Base-by-base conservation (phyloP, 805 yeast species). In the Wickerhamomyces chambardii region DNA sequence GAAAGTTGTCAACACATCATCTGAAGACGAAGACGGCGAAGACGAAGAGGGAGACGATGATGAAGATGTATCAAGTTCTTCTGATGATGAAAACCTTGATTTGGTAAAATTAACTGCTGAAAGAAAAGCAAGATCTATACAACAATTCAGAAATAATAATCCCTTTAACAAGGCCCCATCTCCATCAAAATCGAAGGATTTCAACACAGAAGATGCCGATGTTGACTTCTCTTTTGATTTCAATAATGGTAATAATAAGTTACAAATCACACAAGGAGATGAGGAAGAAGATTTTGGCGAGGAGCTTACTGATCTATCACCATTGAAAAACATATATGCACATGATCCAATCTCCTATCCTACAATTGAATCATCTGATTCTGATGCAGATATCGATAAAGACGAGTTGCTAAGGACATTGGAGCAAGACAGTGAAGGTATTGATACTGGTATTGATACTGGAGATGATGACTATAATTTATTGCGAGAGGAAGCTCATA, bases 81-180 rank as follows among this genome's bases (percentile, higher is more conserved):
- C 80, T 0, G 80, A 74, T 45, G 85, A 77, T 44, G 77, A 76
- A 27, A 77, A 75, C 44, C 75, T 81, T 3, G 90, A 83, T 56
- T 80, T 78, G 52, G 84, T 82, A 14, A 73, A 72, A 51, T 57
- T 83, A 40, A 82, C 84, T 26, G 83, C 80, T 9, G 81, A 79
- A 51, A 64, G 76, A 41, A 75, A 80, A 56, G 73, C 73, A 28
- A 67, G 60, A 40, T 66, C 76, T 1, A 59, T 73, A 65, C 69
- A 70, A 41, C 73, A 74, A 2, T 43, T 48, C 44, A 61, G 61
- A 51, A 51, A 56, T 15, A 42, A 56, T 33, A 48, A 62, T 30
- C 58, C 64, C 6, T 46, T 56, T 34, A 43, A n/a, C n/a, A n/a
- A 48, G 34, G 43, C 45, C 10, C 45, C 41, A 33, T 37, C 39